These are phyloP conservation scores for Diaporthe sp. DNA, from an alignment of 2,329 filamentous ascomycete species.

Conservation along the genomic window DNA sequence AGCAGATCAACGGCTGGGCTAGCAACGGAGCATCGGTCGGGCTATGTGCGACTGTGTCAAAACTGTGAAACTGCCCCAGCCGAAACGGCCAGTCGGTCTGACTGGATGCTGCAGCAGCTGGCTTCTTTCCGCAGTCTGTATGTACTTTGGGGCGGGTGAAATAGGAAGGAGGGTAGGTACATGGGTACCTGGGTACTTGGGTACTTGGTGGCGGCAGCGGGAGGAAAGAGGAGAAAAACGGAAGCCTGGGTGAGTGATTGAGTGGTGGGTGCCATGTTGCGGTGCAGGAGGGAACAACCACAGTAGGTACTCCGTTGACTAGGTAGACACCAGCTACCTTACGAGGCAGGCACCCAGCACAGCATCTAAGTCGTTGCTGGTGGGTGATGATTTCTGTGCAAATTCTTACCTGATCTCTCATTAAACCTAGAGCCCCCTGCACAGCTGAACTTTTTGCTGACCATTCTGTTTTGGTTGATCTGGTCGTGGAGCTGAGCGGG, in stretches of 20 bases:
- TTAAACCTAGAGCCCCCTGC: slow-evolving; percentile 1
- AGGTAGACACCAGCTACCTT: no score
- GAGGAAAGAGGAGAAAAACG: not conserved
- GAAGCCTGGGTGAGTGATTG: not conserved
- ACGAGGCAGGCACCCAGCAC: no score
- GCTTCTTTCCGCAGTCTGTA: not conserved
- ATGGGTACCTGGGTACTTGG: not conserved
- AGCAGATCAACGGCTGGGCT: not conserved
- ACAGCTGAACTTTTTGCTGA: slow-evolving; percentile 20
- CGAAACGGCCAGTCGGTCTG: slow-evolving; percentile 20
- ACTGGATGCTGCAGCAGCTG: not conserved
- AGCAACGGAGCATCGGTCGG: not conserved
- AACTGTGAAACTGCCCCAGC: slow-evolving; percentile 22
- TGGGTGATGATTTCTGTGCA: not conserved
- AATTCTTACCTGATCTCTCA: slow-evolving; percentile 20
- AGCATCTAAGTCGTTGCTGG: not conserved
- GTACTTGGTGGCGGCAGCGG: not conserved
- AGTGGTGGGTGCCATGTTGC: no score
- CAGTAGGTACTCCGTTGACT: no score
- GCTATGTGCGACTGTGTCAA: slow-evolving; percentile 4
- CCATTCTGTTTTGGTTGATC: slow-evolving; percentile 24
- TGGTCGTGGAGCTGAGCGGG: slow-evolving; percentile 1
- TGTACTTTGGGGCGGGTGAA: not conserved
- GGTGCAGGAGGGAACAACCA: no score
- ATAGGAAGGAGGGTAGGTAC: not conserved